Evolutionary conservation across 2,329 filamentous ascomycete genomes (phyloP).

Genomic region (Cordyceps tenuipes): DNA sequence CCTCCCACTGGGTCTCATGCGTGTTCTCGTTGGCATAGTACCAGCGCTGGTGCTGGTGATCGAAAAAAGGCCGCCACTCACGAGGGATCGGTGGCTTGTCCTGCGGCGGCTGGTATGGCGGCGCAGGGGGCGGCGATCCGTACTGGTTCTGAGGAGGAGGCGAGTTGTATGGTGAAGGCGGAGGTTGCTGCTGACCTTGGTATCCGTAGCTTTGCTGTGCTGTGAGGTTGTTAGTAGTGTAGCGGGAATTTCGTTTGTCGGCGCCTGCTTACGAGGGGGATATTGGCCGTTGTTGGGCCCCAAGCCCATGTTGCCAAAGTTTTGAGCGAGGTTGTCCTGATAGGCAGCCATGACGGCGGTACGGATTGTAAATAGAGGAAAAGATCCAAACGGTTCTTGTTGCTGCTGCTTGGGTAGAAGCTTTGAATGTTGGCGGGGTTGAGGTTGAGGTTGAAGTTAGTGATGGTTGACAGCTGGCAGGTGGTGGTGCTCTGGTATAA

Average conservation of each 20-base stretch:
- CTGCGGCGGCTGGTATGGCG: slow-evolving; percentile 26
- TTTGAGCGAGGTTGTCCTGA: slow-evolving; percentile 10
- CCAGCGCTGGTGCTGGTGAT: slow-evolving; percentile 52
- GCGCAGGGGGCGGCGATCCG: slow-evolving; percentile 12
- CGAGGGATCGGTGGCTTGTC: slow-evolving; percentile 43
- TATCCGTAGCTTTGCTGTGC: slow-evolving; percentile 9
- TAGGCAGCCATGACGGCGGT: slow-evolving; percentile 3
- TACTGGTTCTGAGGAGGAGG: slow-evolving; percentile 7
- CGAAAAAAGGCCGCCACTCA: slow-evolving; percentile 57
- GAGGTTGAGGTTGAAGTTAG: not conserved
- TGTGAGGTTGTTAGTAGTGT: not conserved
- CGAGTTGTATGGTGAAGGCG: not conserved
- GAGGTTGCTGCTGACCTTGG: not conserved
- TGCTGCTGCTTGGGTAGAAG: not conserved
- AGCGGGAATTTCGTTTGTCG: not conserved
- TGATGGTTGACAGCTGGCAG: not conserved
- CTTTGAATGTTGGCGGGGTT: not conserved
- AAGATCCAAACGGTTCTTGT: not conserved
- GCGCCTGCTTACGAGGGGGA: not conserved
- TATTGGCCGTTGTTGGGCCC: slow-evolving; percentile 11
- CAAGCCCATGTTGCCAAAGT: slow-evolving; percentile 9
- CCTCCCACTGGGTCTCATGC: slow-evolving; percentile 57
- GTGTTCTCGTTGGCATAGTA: slow-evolving; percentile 57
- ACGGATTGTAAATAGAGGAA: not conserved
- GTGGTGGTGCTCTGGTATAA: not conserved